Conservation (phyloP, 805 yeast species). For the Zygoascus tannicola region DNA sequence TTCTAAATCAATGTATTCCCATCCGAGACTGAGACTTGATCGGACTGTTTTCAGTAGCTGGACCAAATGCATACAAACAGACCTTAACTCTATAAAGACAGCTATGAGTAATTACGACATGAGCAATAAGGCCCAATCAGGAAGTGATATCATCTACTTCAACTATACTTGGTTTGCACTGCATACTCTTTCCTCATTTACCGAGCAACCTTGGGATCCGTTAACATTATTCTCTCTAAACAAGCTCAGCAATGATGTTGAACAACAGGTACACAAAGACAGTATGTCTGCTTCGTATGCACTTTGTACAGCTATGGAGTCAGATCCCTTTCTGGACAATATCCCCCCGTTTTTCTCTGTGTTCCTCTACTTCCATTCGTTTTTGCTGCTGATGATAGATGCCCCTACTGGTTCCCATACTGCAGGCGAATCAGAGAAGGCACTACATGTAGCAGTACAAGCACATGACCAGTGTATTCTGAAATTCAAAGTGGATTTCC, state of each 20-base stretch:
- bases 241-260: background rate
- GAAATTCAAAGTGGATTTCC: background rate
- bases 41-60: background rate
- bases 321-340: background rate
- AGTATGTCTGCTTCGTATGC: background rate
- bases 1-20: background rate
- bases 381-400: background rate
- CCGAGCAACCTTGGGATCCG: conserved; percentile 2
- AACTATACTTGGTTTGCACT: background rate
- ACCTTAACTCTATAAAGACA: background rate
- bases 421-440: background rate
- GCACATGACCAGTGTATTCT: background rate
- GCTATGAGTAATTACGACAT: background rate
- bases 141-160: background rate
- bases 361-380: background rate
- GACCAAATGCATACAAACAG: background rate
- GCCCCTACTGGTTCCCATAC: background rate
- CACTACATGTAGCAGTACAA: background rate
- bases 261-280: background rate
- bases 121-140: background rate
- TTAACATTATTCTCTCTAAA: background rate
- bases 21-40: background rate
- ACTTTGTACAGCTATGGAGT: background rate
- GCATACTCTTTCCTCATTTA: background rate
- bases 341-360: conserved; percentile 1